Evolutionary conservation across 2,329 filamentous ascomycete species (phyloP), one percentile per base, ranked within the genome.

Genomic region (Arthrinium puccinioides): DNA sequence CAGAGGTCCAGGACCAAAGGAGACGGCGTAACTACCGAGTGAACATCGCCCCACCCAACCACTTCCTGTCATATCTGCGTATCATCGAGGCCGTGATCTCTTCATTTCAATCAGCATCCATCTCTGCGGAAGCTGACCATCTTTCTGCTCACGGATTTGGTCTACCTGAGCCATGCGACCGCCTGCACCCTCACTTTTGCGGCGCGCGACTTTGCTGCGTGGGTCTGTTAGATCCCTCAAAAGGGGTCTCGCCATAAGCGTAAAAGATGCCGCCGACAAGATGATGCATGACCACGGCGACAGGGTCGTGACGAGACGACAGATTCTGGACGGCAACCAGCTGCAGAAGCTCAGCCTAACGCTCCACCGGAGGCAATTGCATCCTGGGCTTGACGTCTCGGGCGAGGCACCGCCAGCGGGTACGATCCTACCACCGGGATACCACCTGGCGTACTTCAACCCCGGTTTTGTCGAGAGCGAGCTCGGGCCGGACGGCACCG

Each of bases 391-490:
- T 5, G 56, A 66, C 30, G 47, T 70, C 4, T 60, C 64, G 6
- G 51, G 58, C 21, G 38, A 52, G 1, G 39, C 64, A 0, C 64
- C 70, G 0, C 46, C 56, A 0, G 33, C 49, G 0, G 69, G 70
- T 7, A 75, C 72, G 0, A 66, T 67, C 0, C 42, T 82, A 1
- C 76, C 77, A 0, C 66, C 73, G 0, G 76, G 74, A 2, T 77
- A 80, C 44, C 79, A 83, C 48, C 62, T 83, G 0, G 70, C 69
- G 0, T 83, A 82, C 52, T 82, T 83, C 50, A 79, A 76, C 0
- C 76, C 78, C 0, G 59, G 60, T 0, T 70, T 71, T 5, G 43
- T 73, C 0, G 78, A 82, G 47, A 43, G 51, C 1, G 64, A 73
- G 6, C 63, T 83, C 1, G 77, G 76, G 0, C 43, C 52, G 0